Base-by-base conservation (phyloP, 306 rosid genomes). In the Hippophae rhamnoides region DNA sequence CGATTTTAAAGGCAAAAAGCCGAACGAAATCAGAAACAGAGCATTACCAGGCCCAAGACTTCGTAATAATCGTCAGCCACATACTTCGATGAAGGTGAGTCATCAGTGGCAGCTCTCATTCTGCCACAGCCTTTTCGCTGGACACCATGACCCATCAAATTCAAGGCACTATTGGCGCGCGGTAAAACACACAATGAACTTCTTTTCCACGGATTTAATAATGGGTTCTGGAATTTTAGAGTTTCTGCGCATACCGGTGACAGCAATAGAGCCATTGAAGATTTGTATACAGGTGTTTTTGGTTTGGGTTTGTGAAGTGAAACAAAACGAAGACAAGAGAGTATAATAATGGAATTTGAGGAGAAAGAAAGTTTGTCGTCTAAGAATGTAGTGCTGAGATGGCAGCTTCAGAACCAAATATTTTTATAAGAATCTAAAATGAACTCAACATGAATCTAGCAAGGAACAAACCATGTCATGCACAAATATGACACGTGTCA, bases 21-120 rank as follows among this genome's bases (percentile, higher is more conserved):
- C 57, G 64, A 13, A 72, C 55, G 25, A 58, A 44, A 60, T 50
- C 68, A 44, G 8, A 51, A 61, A 14, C 18, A 70, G 41, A 31
- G 56, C n/a, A 67, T 72, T 85, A 88, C 99, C 85, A 92, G 67
- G 48, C 99, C 99, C 79, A 92, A 70, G 69, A 92, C 96, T 26
- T 84, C 81, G 65, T 92, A 88, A 68, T 83, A 92, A 62, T 92
- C 93, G 69, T 92, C 99, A 6, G 95, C 99, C 57, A 78, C 67
- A 56, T 72, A 64, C 4, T 73, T 74, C 43, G 50, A 51, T 1
- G 81, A 76, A 60, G 80, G 61, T 1, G 96, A 74, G 42, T 63
- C 73, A 41, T 72, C 65, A 5, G 93, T 64, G 5, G 95, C 79
- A 48, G 84, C 95, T 73, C 74, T 80, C 8, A 82, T 72, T 45